Evolutionary conservation across 1,284 basidiomycete genomes (phyloP).

Genomic region (Trametes sp.): DNA sequence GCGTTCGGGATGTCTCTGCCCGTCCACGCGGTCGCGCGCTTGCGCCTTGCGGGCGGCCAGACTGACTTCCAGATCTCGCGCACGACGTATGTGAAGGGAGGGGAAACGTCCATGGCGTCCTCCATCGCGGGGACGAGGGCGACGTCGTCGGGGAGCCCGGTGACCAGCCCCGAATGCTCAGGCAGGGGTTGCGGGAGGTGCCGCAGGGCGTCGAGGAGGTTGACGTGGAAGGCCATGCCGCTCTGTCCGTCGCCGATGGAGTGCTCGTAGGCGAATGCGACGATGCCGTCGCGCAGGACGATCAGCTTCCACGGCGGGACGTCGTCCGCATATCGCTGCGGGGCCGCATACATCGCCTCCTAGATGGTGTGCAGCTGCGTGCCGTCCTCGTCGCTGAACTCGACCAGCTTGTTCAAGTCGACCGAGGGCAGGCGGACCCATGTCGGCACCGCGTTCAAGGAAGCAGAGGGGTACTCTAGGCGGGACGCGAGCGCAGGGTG

Average conservation of each 20-base stretch:
- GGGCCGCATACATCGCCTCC: conserved; percentile 38
- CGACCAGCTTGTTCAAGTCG: conserved; percentile 43
- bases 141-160: conserved; percentile 28
- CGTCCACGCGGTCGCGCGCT: conserved; percentile 44
- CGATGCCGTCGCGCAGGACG: conserved; percentile 43
- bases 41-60: conserved; percentile 41
- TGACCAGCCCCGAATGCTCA: conserved; percentile 18
- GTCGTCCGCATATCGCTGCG: conserved; percentile 37
- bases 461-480: conserved; percentile 22
- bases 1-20: conserved; percentile 37
- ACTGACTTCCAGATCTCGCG: conserved; percentile 36
- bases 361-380: conserved; percentile 34
- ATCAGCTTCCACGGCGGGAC: conserved; percentile 50
- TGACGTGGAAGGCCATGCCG: conserved; percentile 47
- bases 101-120: conserved; percentile 39
- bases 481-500: conserved; percentile 42
- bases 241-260: conserved; percentile 51
- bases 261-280: conserved; percentile 50
- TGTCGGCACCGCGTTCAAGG: conserved; percentile 8
- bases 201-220: conserved; percentile 45
- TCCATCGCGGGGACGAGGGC: conserved; percentile 43
- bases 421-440: conserved; percentile 43
- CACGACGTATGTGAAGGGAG: conserved; percentile 41
- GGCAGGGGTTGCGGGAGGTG: conserved; percentile 4
- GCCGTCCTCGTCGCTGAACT: conserved; percentile 37